phyloP scores from a whole-genome alignment of 164 flowering plant genomes.

The Brasenia schreberi region DNA sequence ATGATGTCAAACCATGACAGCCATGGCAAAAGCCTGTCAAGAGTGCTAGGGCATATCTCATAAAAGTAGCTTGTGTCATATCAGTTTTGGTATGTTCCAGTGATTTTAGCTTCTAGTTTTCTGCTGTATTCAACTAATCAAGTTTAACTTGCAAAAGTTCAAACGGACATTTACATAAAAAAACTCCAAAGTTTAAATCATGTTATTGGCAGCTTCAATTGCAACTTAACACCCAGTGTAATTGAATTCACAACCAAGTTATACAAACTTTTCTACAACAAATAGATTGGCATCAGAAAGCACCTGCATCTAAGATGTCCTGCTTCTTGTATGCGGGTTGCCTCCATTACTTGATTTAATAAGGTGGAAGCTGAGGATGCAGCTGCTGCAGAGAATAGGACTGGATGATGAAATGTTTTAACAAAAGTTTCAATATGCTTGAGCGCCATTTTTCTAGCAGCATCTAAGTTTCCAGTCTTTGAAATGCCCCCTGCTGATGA shows the following conservation, averaged over 20 bases:
- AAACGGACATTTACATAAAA: too few relatives aligned
- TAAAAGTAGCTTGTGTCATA: too few relatives aligned
- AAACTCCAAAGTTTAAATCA: not conserved
- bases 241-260: not conserved
- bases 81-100: too few relatives aligned
- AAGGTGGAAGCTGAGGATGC: slow-evolving; percentile 75
- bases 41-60: too few relatives aligned
- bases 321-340: slow-evolving; percentile 86
- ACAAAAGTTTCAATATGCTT: slow-evolving; percentile 80
- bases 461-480: slow-evolving; percentile 64
- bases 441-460: slow-evolving; percentile 75
- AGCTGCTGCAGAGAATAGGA: slow-evolving; percentile 64
- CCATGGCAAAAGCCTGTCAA: too few relatives aligned
- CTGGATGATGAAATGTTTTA: slow-evolving; percentile 56
- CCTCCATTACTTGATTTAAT: slow-evolving; percentile 63
- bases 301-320: slow-evolving; percentile 99
- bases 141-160: too few relatives aligned
- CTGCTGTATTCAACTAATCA: too few relatives aligned
- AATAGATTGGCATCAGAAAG: not conserved
- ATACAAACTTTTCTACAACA: not conserved
- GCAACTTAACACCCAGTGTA: not conserved
- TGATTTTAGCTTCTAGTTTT: too few relatives aligned
- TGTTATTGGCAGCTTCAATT: not conserved
- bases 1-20: too few relatives aligned
- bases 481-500: slow-evolving; percentile 50